These are phyloP conservation scores for Panaeolus cyanescens DNA, from an alignment of 768 basidiomycete species.

Conservation along the genomic window DNA sequence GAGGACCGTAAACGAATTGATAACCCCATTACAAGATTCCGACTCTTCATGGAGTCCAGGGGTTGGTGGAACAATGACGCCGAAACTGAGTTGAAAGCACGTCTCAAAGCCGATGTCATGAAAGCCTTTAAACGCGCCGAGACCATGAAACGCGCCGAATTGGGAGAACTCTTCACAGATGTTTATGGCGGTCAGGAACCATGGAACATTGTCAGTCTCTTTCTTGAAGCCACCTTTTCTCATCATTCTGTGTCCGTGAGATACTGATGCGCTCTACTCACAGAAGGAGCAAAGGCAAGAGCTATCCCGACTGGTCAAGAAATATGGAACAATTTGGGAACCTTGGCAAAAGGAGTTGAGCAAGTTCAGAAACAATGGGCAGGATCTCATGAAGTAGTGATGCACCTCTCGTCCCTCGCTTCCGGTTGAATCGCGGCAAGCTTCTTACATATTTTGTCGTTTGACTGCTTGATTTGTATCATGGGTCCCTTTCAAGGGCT, in stretches of 20 bases:
- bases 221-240: conserved; percentile 2
- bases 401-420: not conserved
- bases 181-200: conserved; percentile 86
- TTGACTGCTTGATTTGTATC: not conserved
- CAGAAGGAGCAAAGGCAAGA: conserved; percentile 88
- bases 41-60: conserved; percentile 79
- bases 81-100: conserved; percentile 70
- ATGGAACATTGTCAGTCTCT: conserved; percentile 73
- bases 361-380: conserved; percentile 74
- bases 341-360: conserved; percentile 82
- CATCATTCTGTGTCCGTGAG: not conserved
- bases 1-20: conserved; percentile 91
- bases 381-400: conserved; percentile 46
- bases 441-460: not conserved
- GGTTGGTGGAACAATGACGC: conserved; percentile 84
- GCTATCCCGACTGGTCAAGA: conserved; percentile 68
- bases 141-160: conserved; percentile 60
- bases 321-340: conserved; percentile 86
- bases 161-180: conserved; percentile 85
- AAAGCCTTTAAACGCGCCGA: conserved; percentile 80
- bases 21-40: conserved; percentile 84
- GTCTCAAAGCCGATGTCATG: conserved; percentile 75
- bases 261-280: conserved; percentile 2
- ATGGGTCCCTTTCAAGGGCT: too few relatives aligned
- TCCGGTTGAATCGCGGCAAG: conserved; percentile 9